Evolutionary conservation across 805 yeast species (phyloP).

Genomic region (Metschnikowia continentalis): DNA sequence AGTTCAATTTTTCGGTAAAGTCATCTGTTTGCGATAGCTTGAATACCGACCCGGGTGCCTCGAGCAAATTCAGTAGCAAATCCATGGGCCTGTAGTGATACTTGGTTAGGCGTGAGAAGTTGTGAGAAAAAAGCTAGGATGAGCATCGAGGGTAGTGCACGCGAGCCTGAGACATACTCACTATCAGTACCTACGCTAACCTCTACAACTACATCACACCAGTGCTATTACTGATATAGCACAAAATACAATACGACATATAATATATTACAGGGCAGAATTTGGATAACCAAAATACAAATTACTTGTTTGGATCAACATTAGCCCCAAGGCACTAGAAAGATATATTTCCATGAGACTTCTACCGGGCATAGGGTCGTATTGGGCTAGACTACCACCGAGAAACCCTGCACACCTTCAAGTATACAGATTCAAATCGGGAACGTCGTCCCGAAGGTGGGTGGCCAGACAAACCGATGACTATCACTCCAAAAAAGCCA

Average conservation of each 20-base stretch:
- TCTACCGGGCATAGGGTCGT: neutral
- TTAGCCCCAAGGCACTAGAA: no score
- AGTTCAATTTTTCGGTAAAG: conserved; percentile 21
- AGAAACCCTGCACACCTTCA: neutral
- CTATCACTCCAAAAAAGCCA: conserved; percentile 62
- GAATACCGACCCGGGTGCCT: conserved; percentile 15
- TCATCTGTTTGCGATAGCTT: conserved; percentile 7
- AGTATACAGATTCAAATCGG: conserved; percentile 10
- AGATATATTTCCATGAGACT: neutral
- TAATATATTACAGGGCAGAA: no score
- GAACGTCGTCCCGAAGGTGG: conserved; percentile 49
- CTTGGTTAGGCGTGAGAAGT: conserved; percentile 4
- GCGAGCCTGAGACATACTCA: neutral
- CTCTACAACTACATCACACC: neutral
- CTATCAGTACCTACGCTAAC: neutral
- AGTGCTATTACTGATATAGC: neutral
- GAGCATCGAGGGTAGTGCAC: conserved; percentile 16
- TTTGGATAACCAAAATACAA: no score
- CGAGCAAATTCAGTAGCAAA: conserved; percentile 11
- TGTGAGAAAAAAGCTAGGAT: conserved; percentile 6
- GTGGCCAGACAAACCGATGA: conserved; percentile 65
- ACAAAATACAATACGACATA: no score
- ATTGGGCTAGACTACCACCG: neutral
- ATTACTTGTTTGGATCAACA: no score
- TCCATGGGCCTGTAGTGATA: conserved; percentile 9